These are phyloP conservation scores for Pichia sp. DNA, from an alignment of 1,139 yeast species.

Conservation along the genomic window DNA sequence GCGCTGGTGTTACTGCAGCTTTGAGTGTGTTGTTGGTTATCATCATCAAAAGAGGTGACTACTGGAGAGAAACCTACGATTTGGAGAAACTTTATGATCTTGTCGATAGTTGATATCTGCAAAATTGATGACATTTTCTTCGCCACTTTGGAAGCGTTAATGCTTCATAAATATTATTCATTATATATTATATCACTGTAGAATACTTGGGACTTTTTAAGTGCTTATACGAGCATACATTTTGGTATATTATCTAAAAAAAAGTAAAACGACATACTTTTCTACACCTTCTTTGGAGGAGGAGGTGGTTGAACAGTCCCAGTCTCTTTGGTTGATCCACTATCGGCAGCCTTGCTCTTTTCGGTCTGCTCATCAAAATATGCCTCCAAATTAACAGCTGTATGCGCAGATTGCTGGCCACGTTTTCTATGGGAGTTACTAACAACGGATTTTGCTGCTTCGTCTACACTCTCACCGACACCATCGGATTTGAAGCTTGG, in stretches of 20 bases:
- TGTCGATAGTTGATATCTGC: constrained; percentile 27
- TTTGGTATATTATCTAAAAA: not conserved
- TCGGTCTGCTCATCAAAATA: constrained; percentile 18
- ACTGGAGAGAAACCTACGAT: constrained; percentile 64
- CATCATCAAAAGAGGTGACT: constrained; percentile 54
- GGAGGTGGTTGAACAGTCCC: constrained; percentile 11
- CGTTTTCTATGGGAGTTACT: constrained; percentile 11
- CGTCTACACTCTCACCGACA: constrained; percentile 12
- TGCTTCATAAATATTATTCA: not conserved
- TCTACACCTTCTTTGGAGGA: constrained; percentile 8
- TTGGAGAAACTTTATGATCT: constrained; percentile 52
- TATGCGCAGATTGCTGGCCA: constrained; percentile 2
- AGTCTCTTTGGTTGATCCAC: not conserved
- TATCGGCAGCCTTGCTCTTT: constrained; percentile 6
- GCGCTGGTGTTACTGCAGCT: constrained; percentile 50
- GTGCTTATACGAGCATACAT: not conserved
- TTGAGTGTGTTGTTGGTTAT: constrained; percentile 44
- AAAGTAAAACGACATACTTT: not conserved
- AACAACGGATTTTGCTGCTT: constrained; percentile 13
- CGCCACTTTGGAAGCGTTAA: too few relatives aligned
- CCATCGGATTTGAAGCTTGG: constrained; percentile 11
- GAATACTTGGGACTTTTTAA: not conserved
- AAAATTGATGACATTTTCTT: not conserved
- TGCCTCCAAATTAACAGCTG: constrained; percentile 9
- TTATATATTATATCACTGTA: not conserved